Base-by-base conservation (phyloP, 805 yeast genomes). In the Hanseniaspora clermontiae region DNA sequence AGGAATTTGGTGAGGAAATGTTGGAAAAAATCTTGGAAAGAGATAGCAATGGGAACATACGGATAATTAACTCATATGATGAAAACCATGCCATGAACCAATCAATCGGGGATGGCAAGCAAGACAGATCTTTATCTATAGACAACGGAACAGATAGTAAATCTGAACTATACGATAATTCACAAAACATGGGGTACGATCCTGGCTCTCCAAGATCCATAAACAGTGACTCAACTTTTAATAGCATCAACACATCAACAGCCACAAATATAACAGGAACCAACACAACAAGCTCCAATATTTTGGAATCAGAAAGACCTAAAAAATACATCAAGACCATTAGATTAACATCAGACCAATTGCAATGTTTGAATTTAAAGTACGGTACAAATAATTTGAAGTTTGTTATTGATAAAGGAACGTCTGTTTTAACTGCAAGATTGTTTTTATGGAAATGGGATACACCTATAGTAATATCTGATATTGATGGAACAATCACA, bases 401-500 rank as follows among this genome's bases (percentile, higher is more conserved):
- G 55, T 93, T 90, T 66, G 80, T 84, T 39, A 90, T 90, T 47
- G 85, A 84, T 60, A 82, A 84, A 63, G 95, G 96, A 29, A 84
- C 81, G 61, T 87, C 97, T 1, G 74, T 82, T 36, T 79, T 91
- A 11, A 74, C 72, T 11, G 81, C 96, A 0, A 80, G 84, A 61
- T 73, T 93, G 55, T 91, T 76, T 64, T 75, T 87, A 43, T 93
- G 98, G 98, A 81, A 82, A 60, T 76, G 83, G 61, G 76, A 81
- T 57, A 82, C 84, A 0, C 97, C 97, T 1, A 85, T 93, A 43
- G 98, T 93, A 7, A 91, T 93, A 29, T 87, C 96, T 9, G 98
- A 93, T 70, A 93, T 93, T 58, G 98, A 93, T 68, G 98, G 98
- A 17, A 93, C 98, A 1, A 93, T 93, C 61, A 93, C 98, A 17